Percentiles rank a stretch among this genome's conserved stretches.
Conservation (phyloP, 768 basidiomycete species). For the Cytidiella melzeri region DNA sequence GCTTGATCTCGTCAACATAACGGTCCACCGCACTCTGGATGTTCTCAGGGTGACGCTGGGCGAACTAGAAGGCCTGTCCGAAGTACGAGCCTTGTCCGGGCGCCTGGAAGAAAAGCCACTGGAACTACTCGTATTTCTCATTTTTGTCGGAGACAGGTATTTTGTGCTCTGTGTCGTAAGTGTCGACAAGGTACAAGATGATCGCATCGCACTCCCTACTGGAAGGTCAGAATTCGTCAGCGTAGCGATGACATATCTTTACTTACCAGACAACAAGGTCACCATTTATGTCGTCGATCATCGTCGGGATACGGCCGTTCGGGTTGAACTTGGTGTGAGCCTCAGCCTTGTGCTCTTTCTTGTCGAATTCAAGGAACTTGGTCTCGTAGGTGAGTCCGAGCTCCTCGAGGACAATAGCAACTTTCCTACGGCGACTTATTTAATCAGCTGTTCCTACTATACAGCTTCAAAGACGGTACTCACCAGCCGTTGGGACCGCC, state of each 20-base stretch:
- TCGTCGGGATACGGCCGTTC: conserved; percentile 31
- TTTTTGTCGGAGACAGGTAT: conserved; percentile 12
- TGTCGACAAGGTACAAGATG: conserved; percentile 35
- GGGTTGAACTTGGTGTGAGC: conserved; percentile 25
- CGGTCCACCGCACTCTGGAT: conserved; percentile 24
- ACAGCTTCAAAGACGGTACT: background rate
- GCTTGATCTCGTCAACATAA: conserved; percentile 24
- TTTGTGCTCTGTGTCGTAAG: conserved; percentile 38
- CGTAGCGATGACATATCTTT: background rate
- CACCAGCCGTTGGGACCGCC: conserved; percentile 22
- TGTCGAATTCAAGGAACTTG: conserved; percentile 20
- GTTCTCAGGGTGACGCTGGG: conserved; percentile 22
- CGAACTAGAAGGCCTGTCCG: conserved; percentile 24
- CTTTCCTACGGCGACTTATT: conserved; percentile 14
- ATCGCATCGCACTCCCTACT: conserved; percentile 32
- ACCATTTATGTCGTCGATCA: conserved; percentile 28
- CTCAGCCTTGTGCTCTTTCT: conserved; percentile 22
- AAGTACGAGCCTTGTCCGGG: conserved; percentile 26
- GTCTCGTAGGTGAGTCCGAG: conserved; percentile 24
- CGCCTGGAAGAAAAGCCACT: conserved; percentile 40
- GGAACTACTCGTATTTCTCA: conserved; percentile 20
- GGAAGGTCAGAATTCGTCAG: background rate
- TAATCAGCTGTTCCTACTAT: background rate
- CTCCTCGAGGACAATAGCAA: conserved; percentile 21
- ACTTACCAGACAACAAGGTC: conserved; percentile 28